Evolutionary conservation across 257 asterid species (phyloP).

Genomic region (Solanum gracilifrons): DNA sequence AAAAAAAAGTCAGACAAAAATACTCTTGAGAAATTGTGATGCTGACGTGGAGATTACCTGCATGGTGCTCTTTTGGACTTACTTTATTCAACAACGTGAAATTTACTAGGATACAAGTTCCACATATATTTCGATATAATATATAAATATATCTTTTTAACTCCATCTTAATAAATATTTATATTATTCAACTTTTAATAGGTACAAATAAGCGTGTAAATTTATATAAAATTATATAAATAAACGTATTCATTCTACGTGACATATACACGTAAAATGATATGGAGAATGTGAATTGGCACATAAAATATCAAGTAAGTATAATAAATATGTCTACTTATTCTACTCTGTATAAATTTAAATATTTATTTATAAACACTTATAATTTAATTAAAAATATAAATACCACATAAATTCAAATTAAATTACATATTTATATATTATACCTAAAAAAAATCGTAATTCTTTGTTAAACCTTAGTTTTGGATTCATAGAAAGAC

Average conservation of each 20-base stretch:
- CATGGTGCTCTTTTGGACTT: neutral
- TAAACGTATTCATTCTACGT: too few species aligned
- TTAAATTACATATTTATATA: too few species aligned
- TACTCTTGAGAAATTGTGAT: neutral
- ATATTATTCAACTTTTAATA: neutral
- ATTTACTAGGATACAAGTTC: neutral
- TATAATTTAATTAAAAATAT: too few species aligned
- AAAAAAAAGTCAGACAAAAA: neutral
- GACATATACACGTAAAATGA: too few species aligned
- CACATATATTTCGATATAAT: neutral
- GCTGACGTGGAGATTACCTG: neutral
- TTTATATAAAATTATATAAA: too few species aligned
- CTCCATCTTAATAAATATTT: neutral
- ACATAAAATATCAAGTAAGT: neutral
- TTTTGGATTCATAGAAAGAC: neutral
- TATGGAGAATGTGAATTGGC: neutral
- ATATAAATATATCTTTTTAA: too few species aligned
- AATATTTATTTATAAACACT: too few species aligned
- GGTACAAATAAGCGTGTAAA: neutral
- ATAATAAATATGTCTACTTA: neutral
- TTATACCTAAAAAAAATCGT: too few species aligned
- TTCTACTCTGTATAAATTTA: too few species aligned
- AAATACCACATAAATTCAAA: too few species aligned
- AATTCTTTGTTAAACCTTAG: neutral
- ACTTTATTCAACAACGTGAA: neutral